Evolutionary conservation across 257 asterid species (phyloP).

Genomic region (Cinchona pubescens): DNA sequence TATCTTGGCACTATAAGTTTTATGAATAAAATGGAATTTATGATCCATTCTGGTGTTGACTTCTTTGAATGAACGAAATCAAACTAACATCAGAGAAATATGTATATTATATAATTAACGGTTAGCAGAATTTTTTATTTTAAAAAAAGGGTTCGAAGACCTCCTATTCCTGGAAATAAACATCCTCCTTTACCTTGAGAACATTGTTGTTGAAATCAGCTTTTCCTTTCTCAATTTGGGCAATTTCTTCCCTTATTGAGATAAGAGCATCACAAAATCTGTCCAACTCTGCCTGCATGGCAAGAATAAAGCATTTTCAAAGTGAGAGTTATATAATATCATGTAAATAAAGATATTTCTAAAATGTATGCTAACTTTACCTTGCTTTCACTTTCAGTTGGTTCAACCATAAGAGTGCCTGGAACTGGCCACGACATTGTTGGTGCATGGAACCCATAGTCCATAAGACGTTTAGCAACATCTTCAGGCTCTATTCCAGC

Average conservation of each 20-base stretch:
- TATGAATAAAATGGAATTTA: not conserved
- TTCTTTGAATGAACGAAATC: not conserved
- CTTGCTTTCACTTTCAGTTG: slow-evolving; percentile 99
- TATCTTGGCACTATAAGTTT: not conserved
- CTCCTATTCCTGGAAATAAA: slow-evolving; percentile 1
- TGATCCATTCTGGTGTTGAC: not conserved
- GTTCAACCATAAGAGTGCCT: slow-evolving; percentile 97
- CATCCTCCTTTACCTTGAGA: slow-evolving; percentile 61
- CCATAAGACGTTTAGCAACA: slow-evolving; percentile 97
- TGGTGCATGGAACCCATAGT: slow-evolving; percentile 95
- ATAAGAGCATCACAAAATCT: slow-evolving; percentile 90
- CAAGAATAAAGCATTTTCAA: not conserved
- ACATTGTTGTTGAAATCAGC: slow-evolving; percentile 79
- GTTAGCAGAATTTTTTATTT: too few species aligned
- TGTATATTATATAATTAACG: not conserved
- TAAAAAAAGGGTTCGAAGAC: too few species aligned
- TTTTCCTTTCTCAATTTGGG: slow-evolving; percentile 79
- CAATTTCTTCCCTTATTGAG: slow-evolving; percentile 89
- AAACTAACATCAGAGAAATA: not conserved
- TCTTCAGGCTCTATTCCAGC: slow-evolving; percentile 99
- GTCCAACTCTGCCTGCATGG: slow-evolving; percentile 93
- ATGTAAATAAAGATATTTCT: not conserved
- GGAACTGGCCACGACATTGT: slow-evolving; percentile 99
- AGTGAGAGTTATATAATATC: not conserved
- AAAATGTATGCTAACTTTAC: slow-evolving; percentile 31